Base-by-base conservation (phyloP, 768 basidiomycete genomes). In the Hygrophoropsis aurantiaca region DNA sequence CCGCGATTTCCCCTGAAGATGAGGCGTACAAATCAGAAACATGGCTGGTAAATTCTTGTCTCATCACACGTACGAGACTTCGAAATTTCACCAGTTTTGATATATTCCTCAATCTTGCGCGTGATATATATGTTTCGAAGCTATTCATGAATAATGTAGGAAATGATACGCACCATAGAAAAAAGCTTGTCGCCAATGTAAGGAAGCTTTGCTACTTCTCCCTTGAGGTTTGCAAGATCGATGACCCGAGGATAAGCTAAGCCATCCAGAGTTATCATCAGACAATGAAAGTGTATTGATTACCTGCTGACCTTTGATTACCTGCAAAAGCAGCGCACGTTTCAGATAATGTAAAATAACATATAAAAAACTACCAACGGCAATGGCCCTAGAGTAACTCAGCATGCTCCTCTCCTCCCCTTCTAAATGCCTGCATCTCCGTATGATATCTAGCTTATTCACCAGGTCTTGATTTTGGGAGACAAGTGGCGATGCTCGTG, bases 381-480 rank as follows among this genome's bases (percentile, higher is more conserved):
- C 74, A 52, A 90, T 82, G 2, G 85, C 82, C 40, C 87, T 74
- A 26, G 81, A 74, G 53, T 92, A 93, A 50, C 81, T 82, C 40
- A 92, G 65, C 33, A 83, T 80, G 55, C 85, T 88, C 23, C 79
- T 69, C 18, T 75, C 72, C 42, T 87, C 76, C 11, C 85, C 82
- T 58, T 92, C 90, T 2, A 89, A 66, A 38, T 79, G 71, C 37
- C 90, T 73, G 20, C 74, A 69, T 27, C 69, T 74, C 15, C 77
- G 74, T 24, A 92, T 74, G 15, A 85, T 64, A 23, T 74, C 75
- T 11, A 92, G 64, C 54, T 84, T 78, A n/a, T 64, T 52, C 4
- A 75, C 75, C 4, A 92, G 73, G 0, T 51, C 66, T 59, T 90
- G 85, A 53, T 92, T 92, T 0, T 75, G 74, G 53, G 85, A 91